phyloP scores from a whole-genome alignment of 768 basidiomycete genomes.

The Coprinopsis sp. region DNA sequence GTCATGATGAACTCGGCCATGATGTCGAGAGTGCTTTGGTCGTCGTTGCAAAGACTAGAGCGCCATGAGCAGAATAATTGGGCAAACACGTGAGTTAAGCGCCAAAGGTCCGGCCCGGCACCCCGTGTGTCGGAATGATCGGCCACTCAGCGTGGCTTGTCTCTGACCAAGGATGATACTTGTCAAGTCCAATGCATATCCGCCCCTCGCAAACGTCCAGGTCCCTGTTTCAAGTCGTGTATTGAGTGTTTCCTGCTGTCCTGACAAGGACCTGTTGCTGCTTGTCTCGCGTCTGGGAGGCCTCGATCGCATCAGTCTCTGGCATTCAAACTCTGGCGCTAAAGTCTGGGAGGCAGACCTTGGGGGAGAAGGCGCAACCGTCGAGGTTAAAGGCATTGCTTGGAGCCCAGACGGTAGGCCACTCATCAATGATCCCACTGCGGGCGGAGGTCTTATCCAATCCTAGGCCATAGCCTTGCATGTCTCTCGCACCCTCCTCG shows the following conservation, averaged over 20 bases:
- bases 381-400: conserved; percentile 53
- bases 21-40: conserved; percentile 4
- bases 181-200: conserved; percentile 48
- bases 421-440: conserved; percentile 8
- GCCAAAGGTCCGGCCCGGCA: too few relatives aligned
- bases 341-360: conserved; percentile 82
- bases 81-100: too few relatives aligned
- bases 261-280: conserved; percentile 77
- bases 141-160: too few relatives aligned
- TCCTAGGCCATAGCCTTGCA: conserved; percentile 64
- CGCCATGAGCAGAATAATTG: too few relatives aligned
- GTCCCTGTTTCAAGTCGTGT: conserved; percentile 57
- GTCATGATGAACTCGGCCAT: conserved; percentile 77
- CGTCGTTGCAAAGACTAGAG: too few relatives aligned
- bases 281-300: conserved; percentile 64
- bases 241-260: conserved; percentile 66
- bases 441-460: not conserved
- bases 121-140: too few relatives aligned
- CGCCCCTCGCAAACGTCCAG: conserved; percentile 51
- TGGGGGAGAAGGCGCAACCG: conserved; percentile 40
- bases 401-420: conserved; percentile 81
- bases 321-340: conserved; percentile 70
- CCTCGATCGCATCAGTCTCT: conserved; percentile 67
- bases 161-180: not conserved
- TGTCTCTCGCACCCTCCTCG: conserved; percentile 65